Base-by-base conservation (phyloP, 768 basidiomycete species). In the Tulasnella sp. region DNA sequence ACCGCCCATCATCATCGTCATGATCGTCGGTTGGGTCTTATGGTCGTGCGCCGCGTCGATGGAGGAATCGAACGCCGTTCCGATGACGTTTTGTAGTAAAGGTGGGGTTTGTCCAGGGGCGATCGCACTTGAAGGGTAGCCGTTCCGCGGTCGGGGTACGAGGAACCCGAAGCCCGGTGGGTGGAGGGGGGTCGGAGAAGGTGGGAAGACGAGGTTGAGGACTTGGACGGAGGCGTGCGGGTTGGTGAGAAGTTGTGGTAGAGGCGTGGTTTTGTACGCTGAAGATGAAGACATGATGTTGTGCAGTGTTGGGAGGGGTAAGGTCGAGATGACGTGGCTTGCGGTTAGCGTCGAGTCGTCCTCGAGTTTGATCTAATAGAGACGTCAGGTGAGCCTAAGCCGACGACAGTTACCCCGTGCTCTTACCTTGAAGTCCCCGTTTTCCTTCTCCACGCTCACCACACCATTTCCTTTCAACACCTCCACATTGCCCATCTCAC, bases 161-260 rank as follows among this genome's bases (percentile, higher is more conserved):
- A 99, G 89, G 81, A 95, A 98, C 9, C 96, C 96, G 78, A 98
- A 99, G 3, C 96, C 96, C 1, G 84, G 83, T 0, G 94, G 94
- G 76, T 94, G 90, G 65, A 95, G 83, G 6, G 76, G 77, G 29
- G 81, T 78, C 36, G 85, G 78, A 74, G 78, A 70, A 36, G 79
- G 77, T 59, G 87, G 82, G 82, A 96, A 98, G 75, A 98, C 86
- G 77, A 98, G 82, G 81, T 93, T 96, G 75, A 95, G 81, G 41
- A 97, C 92, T n/a, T 86, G 88, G 72, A 98, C 94, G 11, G 90
- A 89, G 29, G 94, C 89, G 42, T 84, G 82, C 0, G 89, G 85
- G 78, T 92, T 94, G n/a, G 83, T 79, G 5, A 80, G 83, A 17
- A 95, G 84, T 75, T 92, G 84, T 0, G 92, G 90, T 0, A 92